Percentiles rank a stretch among this genome's conserved stretches.
phyloP scores from a whole-genome alignment of 306 rosid genomes.

The Echinosophora koreensis region DNA sequence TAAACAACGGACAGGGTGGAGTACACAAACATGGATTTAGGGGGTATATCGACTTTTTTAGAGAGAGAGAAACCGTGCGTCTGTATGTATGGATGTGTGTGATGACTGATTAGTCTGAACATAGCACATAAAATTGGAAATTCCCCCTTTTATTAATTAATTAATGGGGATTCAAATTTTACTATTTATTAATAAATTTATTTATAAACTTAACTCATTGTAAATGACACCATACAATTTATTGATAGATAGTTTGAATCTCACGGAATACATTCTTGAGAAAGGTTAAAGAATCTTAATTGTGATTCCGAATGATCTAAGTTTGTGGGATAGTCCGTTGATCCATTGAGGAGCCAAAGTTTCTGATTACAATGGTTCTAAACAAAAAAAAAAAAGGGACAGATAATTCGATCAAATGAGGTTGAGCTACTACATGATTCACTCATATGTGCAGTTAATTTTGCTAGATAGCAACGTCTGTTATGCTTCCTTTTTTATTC shows the following conservation, averaged over 20 bases:
- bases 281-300: too few species aligned
- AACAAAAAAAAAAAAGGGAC: too few species aligned
- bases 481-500: not conserved
- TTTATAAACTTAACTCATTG: not conserved
- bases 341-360: too few species aligned
- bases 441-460: not conserved
- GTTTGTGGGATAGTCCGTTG: too few species aligned
- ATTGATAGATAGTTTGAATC: too few species aligned
- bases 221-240: not conserved
- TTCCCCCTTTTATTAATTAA: not conserved
- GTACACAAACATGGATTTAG: not conserved
- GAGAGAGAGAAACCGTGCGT: not conserved
- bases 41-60: constrained; percentile 11
- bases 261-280: too few species aligned
- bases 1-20: constrained; percentile 49
- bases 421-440: not conserved
- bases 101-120: constrained; percentile 3
- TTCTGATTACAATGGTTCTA: too few species aligned
- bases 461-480: not conserved
- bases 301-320: too few species aligned
- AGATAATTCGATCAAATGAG: not conserved
- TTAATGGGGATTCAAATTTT: too few species aligned
- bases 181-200: not conserved
- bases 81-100: too few species aligned
- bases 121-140: not conserved